Conservation (phyloP, 2,329 filamentous ascomycete species). For the Coniochaeta ligniaria region DNA sequence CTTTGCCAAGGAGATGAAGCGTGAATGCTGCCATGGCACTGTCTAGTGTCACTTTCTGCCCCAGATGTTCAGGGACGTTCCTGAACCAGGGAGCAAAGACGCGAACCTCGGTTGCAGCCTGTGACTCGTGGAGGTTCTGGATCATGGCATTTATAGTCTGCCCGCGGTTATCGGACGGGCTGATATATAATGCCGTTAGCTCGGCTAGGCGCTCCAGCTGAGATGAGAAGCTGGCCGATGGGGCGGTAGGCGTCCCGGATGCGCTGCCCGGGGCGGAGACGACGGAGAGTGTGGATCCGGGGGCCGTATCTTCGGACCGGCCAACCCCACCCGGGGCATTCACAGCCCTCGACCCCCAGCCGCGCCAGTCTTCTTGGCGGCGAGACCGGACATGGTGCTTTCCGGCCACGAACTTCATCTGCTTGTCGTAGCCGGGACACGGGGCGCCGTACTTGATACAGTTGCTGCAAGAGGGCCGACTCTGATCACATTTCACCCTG, state of each 20-base stretch:
- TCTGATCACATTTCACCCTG: slow-evolving; percentile 38
- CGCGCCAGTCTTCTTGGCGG: slow-evolving; percentile 5
- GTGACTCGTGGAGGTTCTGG: slow-evolving; percentile 8
- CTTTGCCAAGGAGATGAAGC: slow-evolving; percentile 30
- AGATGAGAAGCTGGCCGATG: background rate
- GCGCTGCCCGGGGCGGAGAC: background rate
- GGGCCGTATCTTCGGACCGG: background rate
- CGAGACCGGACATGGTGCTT: slow-evolving; percentile 29
- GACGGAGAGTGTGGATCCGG: background rate
- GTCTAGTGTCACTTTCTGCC: slow-evolving; percentile 26
- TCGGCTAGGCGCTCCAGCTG: background rate
- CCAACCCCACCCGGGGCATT: background rate
- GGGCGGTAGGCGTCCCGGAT: background rate
- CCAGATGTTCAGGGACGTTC: slow-evolving; percentile 20
- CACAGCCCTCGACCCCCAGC: background rate
- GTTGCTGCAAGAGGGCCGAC: slow-evolving; percentile 30
- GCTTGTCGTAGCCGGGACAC: slow-evolving; percentile 31
- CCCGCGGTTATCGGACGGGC: slow-evolving; percentile 11
- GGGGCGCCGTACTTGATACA: slow-evolving; percentile 28
- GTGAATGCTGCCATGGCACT: slow-evolving; percentile 28
- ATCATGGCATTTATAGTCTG: slow-evolving; percentile 24
- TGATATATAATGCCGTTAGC: background rate
- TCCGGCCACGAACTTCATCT: slow-evolving; percentile 29
- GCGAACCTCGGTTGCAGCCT: slow-evolving; percentile 4
- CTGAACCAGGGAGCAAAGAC: slow-evolving; percentile 17